Percentiles rank a stretch among this genome's conserved stretches.
phyloP scores from a whole-genome alignment of 208 protist genomes.

The Histomonas meleagridis region DNA sequence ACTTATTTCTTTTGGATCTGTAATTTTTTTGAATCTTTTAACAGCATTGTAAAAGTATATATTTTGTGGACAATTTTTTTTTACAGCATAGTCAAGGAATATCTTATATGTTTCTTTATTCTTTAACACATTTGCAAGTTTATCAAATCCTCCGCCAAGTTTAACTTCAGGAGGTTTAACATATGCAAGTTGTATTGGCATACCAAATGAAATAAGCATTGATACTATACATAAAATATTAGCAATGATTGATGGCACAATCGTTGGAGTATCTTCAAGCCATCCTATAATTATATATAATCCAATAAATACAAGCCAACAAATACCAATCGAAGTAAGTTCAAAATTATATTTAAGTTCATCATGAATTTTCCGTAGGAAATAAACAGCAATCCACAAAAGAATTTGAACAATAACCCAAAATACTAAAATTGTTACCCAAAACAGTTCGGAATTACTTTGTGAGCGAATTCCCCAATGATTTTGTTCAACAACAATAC shows the following conservation, averaged over 20 bases:
- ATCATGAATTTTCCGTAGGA: background rate
- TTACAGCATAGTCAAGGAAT: too few relatives aligned
- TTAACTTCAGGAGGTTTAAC: background rate
- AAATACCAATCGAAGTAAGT: background rate
- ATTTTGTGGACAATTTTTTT: too few relatives aligned
- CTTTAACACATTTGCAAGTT: too few relatives aligned
- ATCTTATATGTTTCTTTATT: too few relatives aligned
- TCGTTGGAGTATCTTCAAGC: too few relatives aligned
- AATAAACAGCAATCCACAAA: background rate
- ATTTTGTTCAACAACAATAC: background rate
- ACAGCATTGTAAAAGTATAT: too few relatives aligned
- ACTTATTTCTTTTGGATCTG: too few relatives aligned
- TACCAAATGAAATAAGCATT: slow-evolving; percentile 24
- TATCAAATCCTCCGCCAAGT: too few relatives aligned
- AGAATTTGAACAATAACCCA: background rate
- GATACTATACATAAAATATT: background rate
- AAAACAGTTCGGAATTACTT: background rate
- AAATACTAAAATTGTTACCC: background rate
- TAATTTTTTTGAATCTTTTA: too few relatives aligned
- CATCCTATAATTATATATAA: background rate
- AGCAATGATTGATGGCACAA: background rate
- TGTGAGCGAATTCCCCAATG: background rate
- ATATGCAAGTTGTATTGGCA: background rate
- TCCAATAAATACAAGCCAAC: background rate
- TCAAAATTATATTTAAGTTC: background rate